phyloP scores from a whole-genome alignment of 371 early-diverging fungal species.

The Phascolomyces articulosus region DNA sequence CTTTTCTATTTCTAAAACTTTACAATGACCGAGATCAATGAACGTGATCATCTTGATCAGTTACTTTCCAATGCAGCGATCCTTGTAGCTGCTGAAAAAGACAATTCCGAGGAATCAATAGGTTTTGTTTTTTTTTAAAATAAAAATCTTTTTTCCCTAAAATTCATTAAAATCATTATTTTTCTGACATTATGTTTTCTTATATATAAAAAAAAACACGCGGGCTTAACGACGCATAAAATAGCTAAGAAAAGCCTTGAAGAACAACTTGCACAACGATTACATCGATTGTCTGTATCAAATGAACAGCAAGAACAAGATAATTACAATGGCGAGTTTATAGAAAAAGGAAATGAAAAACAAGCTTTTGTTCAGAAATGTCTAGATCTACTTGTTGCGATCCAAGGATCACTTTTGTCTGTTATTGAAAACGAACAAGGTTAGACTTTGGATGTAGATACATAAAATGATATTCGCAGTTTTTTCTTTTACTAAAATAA shows the following conservation, averaged over 20 bases:
- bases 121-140: background rate
- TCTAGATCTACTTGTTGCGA: constrained; percentile 25
- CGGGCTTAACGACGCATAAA: no score
- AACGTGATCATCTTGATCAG: constrained; percentile 9
- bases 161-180: no score
- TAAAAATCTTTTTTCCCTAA: background rate
- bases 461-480: background rate
- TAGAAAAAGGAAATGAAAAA: background rate
- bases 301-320: background rate
- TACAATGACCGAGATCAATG: no score
- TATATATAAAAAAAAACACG: background rate
- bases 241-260: background rate
- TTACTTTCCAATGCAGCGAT: constrained; percentile 14
- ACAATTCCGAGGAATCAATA: background rate
- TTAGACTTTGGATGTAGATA: background rate
- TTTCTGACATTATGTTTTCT: background rate
- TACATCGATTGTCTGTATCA: background rate
- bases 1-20: no score
- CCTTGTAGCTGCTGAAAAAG: constrained; percentile 6
- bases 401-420: constrained; percentile 27
- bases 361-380: constrained; percentile 33
- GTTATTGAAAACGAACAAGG: constrained; percentile 26
- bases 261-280: constrained; percentile 9
- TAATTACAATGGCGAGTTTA: background rate
- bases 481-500: background rate